phyloP scores from a whole-genome alignment of 345 rosid genomes.

The Eucalyptus polyanthemos region DNA sequence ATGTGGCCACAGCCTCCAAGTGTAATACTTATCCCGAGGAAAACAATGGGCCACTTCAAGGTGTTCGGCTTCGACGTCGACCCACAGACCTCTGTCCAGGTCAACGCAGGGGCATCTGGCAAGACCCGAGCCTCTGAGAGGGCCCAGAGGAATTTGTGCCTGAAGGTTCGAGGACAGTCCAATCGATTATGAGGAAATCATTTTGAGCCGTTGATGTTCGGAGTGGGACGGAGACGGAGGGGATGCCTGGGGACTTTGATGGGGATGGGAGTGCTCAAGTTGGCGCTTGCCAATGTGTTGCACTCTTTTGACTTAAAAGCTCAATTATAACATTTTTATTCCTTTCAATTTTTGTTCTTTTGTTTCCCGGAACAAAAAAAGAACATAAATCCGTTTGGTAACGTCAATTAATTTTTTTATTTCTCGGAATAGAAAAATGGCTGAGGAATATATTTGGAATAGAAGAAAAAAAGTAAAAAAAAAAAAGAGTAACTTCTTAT shows the following conservation, averaged over 20 bases:
- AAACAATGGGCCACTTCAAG: slow-evolving; percentile 19
- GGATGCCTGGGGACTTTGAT: slow-evolving; percentile 17
- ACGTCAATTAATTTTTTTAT: too few species aligned
- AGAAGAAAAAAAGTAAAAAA: accelerated
- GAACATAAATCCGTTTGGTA: too few species aligned
- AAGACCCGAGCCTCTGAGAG: slow-evolving; percentile 13
- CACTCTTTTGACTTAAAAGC: slow-evolving; percentile 14
- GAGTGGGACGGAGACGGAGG: slow-evolving; percentile 23
- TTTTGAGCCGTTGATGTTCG: slow-evolving; percentile 27
- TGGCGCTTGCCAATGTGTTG: slow-evolving; percentile 21
- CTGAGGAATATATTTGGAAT: accelerated
- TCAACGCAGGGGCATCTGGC: slow-evolving; percentile 34
- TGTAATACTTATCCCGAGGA: slow-evolving; percentile 25
- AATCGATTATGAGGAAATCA: slow-evolving; percentile 22
- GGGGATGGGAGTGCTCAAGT: slow-evolving; percentile 15
- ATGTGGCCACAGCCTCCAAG: slow-evolving; percentile 36
- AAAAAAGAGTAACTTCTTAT: too few species aligned
- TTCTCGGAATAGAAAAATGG: accelerated
- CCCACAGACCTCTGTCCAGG: slow-evolving; percentile 14
- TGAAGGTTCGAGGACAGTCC: slow-evolving; percentile 18
- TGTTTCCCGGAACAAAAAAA: accelerated
- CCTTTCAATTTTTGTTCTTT: too few species aligned
- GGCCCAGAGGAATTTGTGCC: slow-evolving; percentile 28
- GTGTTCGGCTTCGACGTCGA: slow-evolving; percentile 16
- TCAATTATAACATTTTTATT: too few species aligned